phyloP scores from a whole-genome alignment of 1,284 basidiomycete species.

The Trametes polyzona region DNA sequence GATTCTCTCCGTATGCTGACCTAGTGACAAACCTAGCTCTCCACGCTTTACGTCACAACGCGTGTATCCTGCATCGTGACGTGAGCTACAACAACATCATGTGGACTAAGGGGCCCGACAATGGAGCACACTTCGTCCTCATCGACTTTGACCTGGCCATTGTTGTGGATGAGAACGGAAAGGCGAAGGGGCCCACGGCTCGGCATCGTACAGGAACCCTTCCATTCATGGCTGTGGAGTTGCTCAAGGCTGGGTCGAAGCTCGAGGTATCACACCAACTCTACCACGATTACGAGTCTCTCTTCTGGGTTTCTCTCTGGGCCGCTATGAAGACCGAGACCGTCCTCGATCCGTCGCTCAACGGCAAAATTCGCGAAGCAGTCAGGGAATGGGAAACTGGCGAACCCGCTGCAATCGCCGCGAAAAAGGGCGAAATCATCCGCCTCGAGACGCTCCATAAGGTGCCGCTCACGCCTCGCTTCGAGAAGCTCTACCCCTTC shows the following conservation, averaged over 20 bases:
- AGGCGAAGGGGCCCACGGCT: neutral
- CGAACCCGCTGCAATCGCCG: too few species aligned
- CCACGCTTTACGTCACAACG: neutral
- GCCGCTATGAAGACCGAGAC: neutral
- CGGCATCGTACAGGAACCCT: neutral
- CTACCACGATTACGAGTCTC: constrained; percentile 4
- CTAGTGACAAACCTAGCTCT: neutral
- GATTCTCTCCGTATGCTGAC: neutral
- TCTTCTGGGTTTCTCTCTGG: neutral
- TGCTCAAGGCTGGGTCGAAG: neutral
- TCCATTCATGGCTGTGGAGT: constrained; percentile 1
- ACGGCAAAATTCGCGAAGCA: neutral
- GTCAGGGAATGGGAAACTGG: neutral
- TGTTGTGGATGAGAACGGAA: neutral
- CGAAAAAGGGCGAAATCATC: too few species aligned
- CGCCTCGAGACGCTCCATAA: too few species aligned
- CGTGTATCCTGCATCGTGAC: neutral
- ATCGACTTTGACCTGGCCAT: neutral
- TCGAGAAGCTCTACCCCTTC: too few species aligned
- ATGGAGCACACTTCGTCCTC: neutral
- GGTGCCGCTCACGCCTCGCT: too few species aligned
- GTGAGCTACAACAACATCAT: neutral
- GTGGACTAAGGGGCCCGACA: neutral
- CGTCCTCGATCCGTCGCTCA: neutral
- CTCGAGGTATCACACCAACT: neutral